phyloP scores from a whole-genome alignment of 768 basidiomycete genomes.

The Boletus patriciae region DNA sequence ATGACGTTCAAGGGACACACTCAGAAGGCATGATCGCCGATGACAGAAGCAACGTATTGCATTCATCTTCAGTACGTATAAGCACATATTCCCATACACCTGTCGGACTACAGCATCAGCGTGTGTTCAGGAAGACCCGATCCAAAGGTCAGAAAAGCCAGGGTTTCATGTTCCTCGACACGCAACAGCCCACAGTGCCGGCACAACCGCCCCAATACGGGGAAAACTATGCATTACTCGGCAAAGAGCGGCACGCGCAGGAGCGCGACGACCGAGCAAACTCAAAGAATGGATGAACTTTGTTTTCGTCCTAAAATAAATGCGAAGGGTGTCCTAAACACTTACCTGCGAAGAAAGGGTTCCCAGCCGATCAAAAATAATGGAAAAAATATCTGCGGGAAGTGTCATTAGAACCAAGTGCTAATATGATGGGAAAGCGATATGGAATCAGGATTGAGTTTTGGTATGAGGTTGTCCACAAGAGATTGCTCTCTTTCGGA shows the following conservation, averaged over 20 bases:
- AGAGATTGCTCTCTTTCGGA: conserved; percentile 77
- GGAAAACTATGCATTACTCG: conserved; percentile 36
- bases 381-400: not conserved
- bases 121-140: not conserved
- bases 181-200: conserved; percentile 35
- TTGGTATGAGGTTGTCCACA: conserved; percentile 63
- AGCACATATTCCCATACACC: not conserved
- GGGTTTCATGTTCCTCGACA: conserved; percentile 53
- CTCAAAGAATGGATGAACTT: conserved; percentile 90
- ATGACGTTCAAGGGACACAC: too few relatives aligned
- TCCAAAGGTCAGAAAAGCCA: conserved; percentile 59
- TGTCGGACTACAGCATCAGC: conserved; percentile 14
- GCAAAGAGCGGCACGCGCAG: conserved; percentile 38
- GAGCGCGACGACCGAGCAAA: conserved; percentile 38
- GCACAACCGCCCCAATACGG: conserved; percentile 52
- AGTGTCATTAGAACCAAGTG: conserved; percentile 2
- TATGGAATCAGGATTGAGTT: conserved; percentile 48
- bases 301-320: conserved; percentile 54
- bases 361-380: not conserved
- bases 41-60: not conserved
- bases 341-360: not conserved
- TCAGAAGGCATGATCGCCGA: too few relatives aligned
- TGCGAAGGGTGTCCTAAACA: not conserved
- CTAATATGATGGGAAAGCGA: not conserved
- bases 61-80: not conserved